Evolutionary conservation across 2,329 filamentous ascomycete species (phyloP), one percentile per base, ranked within the genome.

Genomic region (Diaporthe caulivora): DNA sequence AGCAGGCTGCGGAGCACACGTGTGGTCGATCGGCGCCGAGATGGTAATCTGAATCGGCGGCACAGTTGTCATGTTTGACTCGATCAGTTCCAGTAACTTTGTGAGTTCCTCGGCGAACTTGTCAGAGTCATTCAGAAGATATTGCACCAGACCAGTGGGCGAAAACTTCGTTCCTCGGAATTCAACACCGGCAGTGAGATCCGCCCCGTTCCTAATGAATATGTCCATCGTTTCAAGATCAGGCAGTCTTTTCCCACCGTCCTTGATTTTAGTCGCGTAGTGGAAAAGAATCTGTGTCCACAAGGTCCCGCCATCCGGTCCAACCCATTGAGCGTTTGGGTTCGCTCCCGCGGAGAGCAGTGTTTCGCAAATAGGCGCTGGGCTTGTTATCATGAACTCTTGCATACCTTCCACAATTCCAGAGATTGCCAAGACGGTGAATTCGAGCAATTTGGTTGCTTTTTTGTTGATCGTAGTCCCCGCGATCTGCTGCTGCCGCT

Each of bases 401-500:
- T 58, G 31, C 21, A 58, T 1, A 15, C 54, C 31, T 21, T 15
- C 17, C 21, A 40, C 34, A 6, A 34, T 58, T 34, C 31, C 31
- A 15, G 54, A 40, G 4, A 40, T 58, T 24, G 9, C 54, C 54
- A 58, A 17, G 18, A 58, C 54, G 24, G 40, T 4, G 21, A 58
- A 40, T 24, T 58, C 21, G 21, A 58, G 54, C 31, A 58, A 7
- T 17, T 11, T 24, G 18, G 54, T 58, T 11, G 54, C 31, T 8
- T 58, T 58, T 3, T 58, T 11, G 21, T 58, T 40, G 4, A 1
- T 8, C 3, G 21, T 11, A 58, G 37, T n/a, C 4, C n/a, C 31
- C 2, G 17, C 2, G 5, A 26, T 0, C n/a, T n/a, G n/a, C n/a
- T n/a, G n/a, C n/a, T n/a, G n/a, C 2, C 34, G 9, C 24, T n/a